Percentiles rank a stretch among this genome's conserved stretches.
phyloP scores from a whole-genome alignment of 495 filamentous ascomycete species.

The Chaetomidium leptoderma region DNA sequence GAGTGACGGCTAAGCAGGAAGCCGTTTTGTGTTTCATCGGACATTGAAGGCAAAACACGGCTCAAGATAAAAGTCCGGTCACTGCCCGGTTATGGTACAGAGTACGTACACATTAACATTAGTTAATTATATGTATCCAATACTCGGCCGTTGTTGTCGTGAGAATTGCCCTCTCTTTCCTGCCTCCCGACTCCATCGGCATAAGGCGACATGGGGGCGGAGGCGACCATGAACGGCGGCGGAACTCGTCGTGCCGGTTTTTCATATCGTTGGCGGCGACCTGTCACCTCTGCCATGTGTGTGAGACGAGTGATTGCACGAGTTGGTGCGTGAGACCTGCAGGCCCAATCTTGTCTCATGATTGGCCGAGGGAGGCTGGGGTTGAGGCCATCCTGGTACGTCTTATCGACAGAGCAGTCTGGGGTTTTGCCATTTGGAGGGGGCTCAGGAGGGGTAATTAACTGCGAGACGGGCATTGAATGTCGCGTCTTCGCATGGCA shows the following conservation, averaged over 20 bases:
- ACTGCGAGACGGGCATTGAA: too few species aligned
- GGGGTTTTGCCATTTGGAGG: too few species aligned
- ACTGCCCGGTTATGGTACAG: background rate
- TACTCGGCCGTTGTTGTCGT: too few species aligned
- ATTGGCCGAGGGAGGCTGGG: background rate
- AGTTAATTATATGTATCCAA: too few species aligned
- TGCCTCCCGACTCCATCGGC: background rate
- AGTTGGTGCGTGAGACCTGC: slow-evolving; percentile 11
- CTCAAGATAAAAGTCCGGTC: slow-evolving; percentile 27
- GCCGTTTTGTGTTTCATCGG: slow-evolving; percentile 16
- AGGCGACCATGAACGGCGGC: slow-evolving; percentile 4
- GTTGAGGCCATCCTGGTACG: background rate
- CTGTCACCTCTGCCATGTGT: slow-evolving; percentile 7
- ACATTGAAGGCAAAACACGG: slow-evolving; percentile 28
- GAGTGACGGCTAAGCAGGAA: slow-evolving; percentile 14
- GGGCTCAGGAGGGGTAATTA: too few species aligned
- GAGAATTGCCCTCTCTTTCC: too few species aligned
- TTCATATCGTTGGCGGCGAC: background rate
- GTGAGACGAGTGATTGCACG: background rate
- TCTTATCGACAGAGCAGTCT: too few species aligned
- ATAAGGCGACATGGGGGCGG: background rate
- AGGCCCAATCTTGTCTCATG: background rate
- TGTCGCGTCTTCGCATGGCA: too few species aligned
- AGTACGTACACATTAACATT: too few species aligned
- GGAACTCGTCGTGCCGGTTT: slow-evolving; percentile 13